phyloP scores from a whole-genome alignment of 495 filamentous ascomycete genomes.

The Penicillium soppii region DNA sequence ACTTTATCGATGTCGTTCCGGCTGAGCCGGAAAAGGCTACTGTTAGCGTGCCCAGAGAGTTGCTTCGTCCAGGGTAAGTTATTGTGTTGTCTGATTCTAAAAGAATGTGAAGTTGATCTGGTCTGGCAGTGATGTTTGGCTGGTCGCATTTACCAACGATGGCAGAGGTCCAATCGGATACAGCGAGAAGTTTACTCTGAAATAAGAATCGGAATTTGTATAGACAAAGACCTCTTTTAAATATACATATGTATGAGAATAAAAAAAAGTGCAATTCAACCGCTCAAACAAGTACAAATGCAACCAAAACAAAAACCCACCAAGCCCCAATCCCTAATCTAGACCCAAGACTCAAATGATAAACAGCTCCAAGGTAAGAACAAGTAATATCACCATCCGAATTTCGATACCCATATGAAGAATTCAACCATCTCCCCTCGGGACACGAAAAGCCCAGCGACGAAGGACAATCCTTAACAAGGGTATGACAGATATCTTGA shows the following conservation, averaged over 20 bases:
- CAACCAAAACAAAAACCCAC: constrained; percentile 14
- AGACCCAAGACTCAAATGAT: constrained; percentile 39
- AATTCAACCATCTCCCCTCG: constrained; percentile 51
- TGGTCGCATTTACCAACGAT: background rate
- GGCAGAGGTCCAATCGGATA: background rate
- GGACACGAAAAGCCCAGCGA: constrained; percentile 78
- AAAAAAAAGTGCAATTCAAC: background rate
- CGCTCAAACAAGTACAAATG: background rate
- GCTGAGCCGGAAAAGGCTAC: constrained; percentile 2
- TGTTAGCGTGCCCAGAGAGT: background rate
- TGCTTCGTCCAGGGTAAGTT: background rate
- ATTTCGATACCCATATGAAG: constrained; percentile 61
- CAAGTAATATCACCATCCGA: constrained; percentile 51
- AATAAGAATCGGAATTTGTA: too few relatives aligned
- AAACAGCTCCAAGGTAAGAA: constrained; percentile 57
- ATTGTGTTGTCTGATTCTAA: background rate
- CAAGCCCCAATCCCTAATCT: constrained; percentile 14
- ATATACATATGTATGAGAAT: too few relatives aligned
- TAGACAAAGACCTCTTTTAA: too few relatives aligned
- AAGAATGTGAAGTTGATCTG: background rate
- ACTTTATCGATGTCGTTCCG: background rate
- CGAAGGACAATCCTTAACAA: constrained; percentile 84
- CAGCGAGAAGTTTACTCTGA: constrained; percentile 1
- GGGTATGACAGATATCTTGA: constrained; percentile 74
- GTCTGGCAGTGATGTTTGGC: background rate